These are phyloP conservation scores for Agaricus bisporus DNA, from an alignment of 768 basidiomycete species.

Conservation along the genomic window DNA sequence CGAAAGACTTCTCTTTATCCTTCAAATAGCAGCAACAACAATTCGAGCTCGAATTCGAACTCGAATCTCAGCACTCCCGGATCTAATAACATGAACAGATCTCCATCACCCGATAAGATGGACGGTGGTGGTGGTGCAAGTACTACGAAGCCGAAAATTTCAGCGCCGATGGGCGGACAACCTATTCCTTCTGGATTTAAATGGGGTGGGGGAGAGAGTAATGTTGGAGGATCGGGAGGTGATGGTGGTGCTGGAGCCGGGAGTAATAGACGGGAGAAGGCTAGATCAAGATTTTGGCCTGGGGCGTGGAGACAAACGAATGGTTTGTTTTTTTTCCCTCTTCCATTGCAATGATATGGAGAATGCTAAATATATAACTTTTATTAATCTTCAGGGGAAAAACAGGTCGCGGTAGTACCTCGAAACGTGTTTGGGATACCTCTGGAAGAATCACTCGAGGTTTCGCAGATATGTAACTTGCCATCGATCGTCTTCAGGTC, in stretches of 20 bases:
- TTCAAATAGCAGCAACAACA: slow-evolving; percentile 22
- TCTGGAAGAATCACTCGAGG: slow-evolving; percentile 80
- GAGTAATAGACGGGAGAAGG: slow-evolving; percentile 82
- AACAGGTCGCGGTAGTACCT: slow-evolving; percentile 34
- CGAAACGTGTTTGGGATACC: slow-evolving; percentile 87
- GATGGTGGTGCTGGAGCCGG: neutral
- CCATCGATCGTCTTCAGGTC: slow-evolving; percentile 94
- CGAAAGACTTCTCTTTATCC: slow-evolving; percentile 49
- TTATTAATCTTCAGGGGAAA: slow-evolving; percentile 22
- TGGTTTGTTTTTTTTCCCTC: slow-evolving; percentile 34
- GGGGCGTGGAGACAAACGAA: slow-evolving; percentile 51
- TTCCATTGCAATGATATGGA: slow-evolving; percentile 10
- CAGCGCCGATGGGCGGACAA: slow-evolving; percentile 78
- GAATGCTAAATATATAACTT: neutral
- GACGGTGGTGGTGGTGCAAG: slow-evolving; percentile 37
- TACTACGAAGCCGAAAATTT: slow-evolving; percentile 69
- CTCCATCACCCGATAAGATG: slow-evolving; percentile 44
- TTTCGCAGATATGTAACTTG: slow-evolving; percentile 84
- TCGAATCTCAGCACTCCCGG: neutral
- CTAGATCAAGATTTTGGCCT: slow-evolving; percentile 93
- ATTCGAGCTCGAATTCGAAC: neutral
- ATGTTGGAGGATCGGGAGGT: neutral
- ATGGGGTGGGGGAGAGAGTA: slow-evolving; percentile 44
- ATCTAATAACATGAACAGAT: slow-evolving; percentile 29
- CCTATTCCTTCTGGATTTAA: slow-evolving; percentile 88